Base-by-base conservation (phyloP, 768 basidiomycete species). In the Jaapia argillacea region DNA sequence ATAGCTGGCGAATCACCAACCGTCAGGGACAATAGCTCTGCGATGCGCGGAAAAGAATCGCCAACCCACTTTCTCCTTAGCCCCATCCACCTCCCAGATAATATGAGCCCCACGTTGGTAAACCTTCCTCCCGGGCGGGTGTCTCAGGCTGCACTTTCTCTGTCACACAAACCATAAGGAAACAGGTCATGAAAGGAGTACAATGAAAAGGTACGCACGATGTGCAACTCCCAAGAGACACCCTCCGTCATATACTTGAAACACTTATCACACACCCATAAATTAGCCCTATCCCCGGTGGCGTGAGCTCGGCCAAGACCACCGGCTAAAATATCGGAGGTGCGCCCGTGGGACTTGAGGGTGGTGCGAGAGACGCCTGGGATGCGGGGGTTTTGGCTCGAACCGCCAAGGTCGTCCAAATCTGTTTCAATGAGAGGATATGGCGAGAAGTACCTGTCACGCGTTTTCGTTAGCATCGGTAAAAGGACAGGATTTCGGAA, bases 71-170 rank as follows among this genome's bases (percentile, higher is more conserved):
- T 92, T 92, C 46, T 85, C 78, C 45, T 72, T 70, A 0, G 82
- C 79, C 1, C 92, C 94, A 57, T 99, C 92, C 2, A 99, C 85
- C 62, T 97, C 92, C 86, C 90, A 97, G 33, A 99, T 93, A 1
- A 76, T 80, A 58, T 86, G 85, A 4, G 85, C 85, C 0, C 89
- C 92, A 26, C 84, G 71, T 49, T 92, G 81, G 56, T 97, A 99
- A 5, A 98, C 90, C 57, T 85, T 87, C 38, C 72, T 66, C 3
- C 94, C 94, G 1, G 94, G 94, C 1, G 94, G 94, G 54, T 79
- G 74, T 36, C 64, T 73, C 40, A 71, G 55, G 4, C 68, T 69
- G 53, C 92, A 94, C 28, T 67, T 71, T 58, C 72, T 82, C 87
- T 89, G 49, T 6, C 18, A n/a, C 31, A 39, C 48, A 41, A 42